Conservation (phyloP, 2,329 filamentous ascomycete genomes). For the Fusarium anguioides region DNA sequence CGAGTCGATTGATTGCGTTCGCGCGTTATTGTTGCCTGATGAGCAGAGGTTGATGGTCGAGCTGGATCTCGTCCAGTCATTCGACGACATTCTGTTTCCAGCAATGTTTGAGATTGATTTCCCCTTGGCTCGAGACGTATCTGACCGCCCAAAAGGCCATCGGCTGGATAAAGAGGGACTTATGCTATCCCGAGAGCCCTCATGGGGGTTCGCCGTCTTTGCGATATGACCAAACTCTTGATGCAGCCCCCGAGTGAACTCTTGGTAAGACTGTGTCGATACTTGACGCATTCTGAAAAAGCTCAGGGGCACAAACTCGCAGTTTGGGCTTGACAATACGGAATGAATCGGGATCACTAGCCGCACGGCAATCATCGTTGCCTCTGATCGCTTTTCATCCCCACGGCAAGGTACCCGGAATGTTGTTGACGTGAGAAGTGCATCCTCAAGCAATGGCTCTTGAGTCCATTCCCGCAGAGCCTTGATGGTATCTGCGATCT, state of each 20-base stretch:
- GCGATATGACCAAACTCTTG: conserved; percentile 68
- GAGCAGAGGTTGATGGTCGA: conserved; percentile 45
- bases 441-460: conserved; percentile 59
- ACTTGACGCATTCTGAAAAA: conserved; percentile 76
- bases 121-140: conserved; percentile 4
- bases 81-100: conserved; percentile 25
- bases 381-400: conserved; percentile 31
- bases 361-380: conserved; percentile 65
- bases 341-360: conserved; percentile 71
- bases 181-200: conserved; percentile 6
- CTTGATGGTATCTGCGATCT: conserved; percentile 57
- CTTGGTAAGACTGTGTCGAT: conserved; percentile 67
- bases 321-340: conserved; percentile 60
- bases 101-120: conserved; percentile 16
- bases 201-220: conserved; percentile 38
- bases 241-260: conserved; percentile 70
- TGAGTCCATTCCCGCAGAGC: conserved; percentile 56
- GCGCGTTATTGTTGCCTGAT: conserved; percentile 4
- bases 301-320: conserved; percentile 69
- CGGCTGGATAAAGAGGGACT: conserved; percentile 15
- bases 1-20: conserved; percentile 34
- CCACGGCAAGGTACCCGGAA: conserved; percentile 56
- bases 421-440: conserved; percentile 56
- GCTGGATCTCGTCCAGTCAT: conserved; percentile 34
- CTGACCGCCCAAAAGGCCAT: conserved; percentile 28